phyloP scores from a whole-genome alignment of 768 basidiomycete species.

The Sarcomyxa edulis region DNA sequence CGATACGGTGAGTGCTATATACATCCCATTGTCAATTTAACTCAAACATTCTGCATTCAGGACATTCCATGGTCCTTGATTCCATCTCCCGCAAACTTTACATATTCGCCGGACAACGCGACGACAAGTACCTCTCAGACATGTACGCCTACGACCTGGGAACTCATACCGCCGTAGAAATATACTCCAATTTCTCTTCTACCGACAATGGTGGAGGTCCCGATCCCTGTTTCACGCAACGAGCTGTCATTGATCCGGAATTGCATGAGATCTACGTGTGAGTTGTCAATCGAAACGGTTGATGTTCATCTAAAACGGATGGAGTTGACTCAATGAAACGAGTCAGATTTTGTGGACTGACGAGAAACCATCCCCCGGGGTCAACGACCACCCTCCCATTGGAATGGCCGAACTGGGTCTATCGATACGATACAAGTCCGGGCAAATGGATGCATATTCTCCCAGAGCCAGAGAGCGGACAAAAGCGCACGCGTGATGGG shows the following conservation, averaged over 20 bases:
- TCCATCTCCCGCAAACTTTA: slow-evolving; percentile 50
- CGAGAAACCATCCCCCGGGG: slow-evolving; percentile 31
- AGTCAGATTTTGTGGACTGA: slow-evolving; percentile 59
- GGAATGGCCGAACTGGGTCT: slow-evolving; percentile 62
- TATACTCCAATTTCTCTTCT: slow-evolving; percentile 57
- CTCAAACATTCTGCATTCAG: slow-evolving; percentile 23
- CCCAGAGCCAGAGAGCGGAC: not conserved
- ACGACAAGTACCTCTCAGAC: slow-evolving; percentile 63
- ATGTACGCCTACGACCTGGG: slow-evolving; percentile 71
- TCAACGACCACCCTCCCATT: slow-evolving; percentile 36
- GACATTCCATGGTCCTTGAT: slow-evolving; percentile 82
- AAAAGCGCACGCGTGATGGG: slow-evolving; percentile 8
- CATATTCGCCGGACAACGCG: slow-evolving; percentile 72
- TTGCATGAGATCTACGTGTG: slow-evolving; percentile 73
- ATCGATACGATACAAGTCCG: slow-evolving; percentile 52
- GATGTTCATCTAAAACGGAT: too few relatives aligned
- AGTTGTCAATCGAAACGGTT: too few relatives aligned
- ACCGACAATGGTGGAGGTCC: slow-evolving; percentile 69
- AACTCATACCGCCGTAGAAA: slow-evolving; percentile 50
- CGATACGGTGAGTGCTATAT: slow-evolving; percentile 46
- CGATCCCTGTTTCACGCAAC: slow-evolving; percentile 67
- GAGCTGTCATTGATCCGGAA: slow-evolving; percentile 62
- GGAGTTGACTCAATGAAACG: too few relatives aligned
- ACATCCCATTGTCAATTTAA: not conserved
- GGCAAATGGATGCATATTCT: slow-evolving; percentile 64